Evolutionary conservation across 1,139 yeast species (phyloP).

Genomic region (Pichia sp.): DNA sequence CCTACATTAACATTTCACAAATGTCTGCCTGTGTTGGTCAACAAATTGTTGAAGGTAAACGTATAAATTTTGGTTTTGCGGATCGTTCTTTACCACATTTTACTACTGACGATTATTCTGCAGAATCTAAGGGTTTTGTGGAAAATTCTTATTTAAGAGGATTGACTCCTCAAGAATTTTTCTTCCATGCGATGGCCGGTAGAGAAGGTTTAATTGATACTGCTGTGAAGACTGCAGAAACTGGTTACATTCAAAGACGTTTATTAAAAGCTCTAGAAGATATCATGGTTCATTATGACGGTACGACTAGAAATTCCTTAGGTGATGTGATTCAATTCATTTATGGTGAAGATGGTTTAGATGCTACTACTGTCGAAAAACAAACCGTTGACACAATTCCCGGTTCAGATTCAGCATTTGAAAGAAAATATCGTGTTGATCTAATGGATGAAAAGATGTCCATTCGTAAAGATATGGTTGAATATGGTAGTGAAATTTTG

Average conservation of each 20-base stretch:
- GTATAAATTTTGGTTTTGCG: constrained; percentile 95
- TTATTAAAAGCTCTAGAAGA: constrained; percentile 97
- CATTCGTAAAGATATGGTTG: constrained; percentile 67
- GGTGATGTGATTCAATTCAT: constrained; percentile 95
- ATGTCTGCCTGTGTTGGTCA: constrained; percentile 99
- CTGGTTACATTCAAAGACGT: constrained; percentile 99
- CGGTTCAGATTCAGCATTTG: constrained; percentile 81
- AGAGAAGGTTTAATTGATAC: constrained; percentile 99
- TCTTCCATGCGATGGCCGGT: constrained; percentile 99
- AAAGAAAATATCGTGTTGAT: constrained; percentile 79
- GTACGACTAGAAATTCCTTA: constrained; percentile 94
- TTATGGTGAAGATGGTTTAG: constrained; percentile 99
- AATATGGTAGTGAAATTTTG: constrained; percentile 82
- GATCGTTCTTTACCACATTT: constrained; percentile 97
- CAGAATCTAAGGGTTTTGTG: constrained; percentile 96
- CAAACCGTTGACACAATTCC: constrained; percentile 97
- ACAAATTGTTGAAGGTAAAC: constrained; percentile 98
- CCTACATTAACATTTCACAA: constrained; percentile 96
- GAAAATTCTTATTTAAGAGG: constrained; percentile 97
- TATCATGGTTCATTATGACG: constrained; percentile 98
- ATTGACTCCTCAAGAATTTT: constrained; percentile 96
- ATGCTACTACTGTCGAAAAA: constrained; percentile 96
- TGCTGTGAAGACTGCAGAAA: constrained; percentile 92
- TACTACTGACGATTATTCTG: constrained; percentile 96
- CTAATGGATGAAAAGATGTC: constrained; percentile 64